Percentiles rank a stretch among this genome's conserved stretches.
phyloP scores from a whole-genome alignment of 2,329 filamentous ascomycete genomes.

The Fusarium acutatum region DNA sequence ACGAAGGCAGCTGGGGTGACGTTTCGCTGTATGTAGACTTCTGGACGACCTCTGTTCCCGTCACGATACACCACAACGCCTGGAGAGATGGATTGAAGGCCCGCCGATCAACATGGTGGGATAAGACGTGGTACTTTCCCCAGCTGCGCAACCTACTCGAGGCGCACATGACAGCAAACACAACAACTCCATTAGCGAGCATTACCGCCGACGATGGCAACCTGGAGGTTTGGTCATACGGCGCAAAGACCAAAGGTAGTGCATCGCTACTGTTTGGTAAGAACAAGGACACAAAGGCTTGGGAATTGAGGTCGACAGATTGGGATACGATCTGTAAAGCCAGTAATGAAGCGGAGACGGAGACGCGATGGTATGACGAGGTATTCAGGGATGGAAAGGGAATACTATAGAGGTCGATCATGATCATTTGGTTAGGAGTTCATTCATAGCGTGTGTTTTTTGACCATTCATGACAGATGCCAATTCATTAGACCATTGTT shows the following conservation, averaged over 20 bases:
- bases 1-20: slow-evolving; percentile 24
- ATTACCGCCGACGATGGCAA: slow-evolving; percentile 21
- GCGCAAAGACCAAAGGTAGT: slow-evolving; percentile 1
- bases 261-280: slow-evolving; percentile 35
- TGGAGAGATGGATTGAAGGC: slow-evolving; percentile 38
- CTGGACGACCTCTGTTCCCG: slow-evolving; percentile 37
- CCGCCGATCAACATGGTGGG: slow-evolving; percentile 36
- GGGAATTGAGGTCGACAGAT: slow-evolving; percentile 30
- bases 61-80: slow-evolving; percentile 40
- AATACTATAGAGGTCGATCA: slow-evolving; percentile 14
- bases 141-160: slow-evolving; percentile 34
- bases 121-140: slow-evolving; percentile 41
- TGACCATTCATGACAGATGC: slow-evolving; percentile 12
- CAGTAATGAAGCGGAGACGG: slow-evolving; percentile 18
- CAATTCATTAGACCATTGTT: background rate
- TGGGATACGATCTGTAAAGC: slow-evolving; percentile 32
- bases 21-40: slow-evolving; percentile 38
- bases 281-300: slow-evolving; percentile 27
- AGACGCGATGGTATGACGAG: slow-evolving; percentile 33
- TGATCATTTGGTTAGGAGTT: slow-evolving; percentile 15
- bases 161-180: slow-evolving; percentile 22
- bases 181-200: slow-evolving; percentile 18
- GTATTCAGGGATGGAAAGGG: slow-evolving; percentile 37
- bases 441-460: slow-evolving; percentile 34
- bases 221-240: slow-evolving; percentile 25